These are phyloP conservation scores for Secale cereale DNA, from an alignment of 176 grass and related monocot species.

Conservation along the genomic window DNA sequence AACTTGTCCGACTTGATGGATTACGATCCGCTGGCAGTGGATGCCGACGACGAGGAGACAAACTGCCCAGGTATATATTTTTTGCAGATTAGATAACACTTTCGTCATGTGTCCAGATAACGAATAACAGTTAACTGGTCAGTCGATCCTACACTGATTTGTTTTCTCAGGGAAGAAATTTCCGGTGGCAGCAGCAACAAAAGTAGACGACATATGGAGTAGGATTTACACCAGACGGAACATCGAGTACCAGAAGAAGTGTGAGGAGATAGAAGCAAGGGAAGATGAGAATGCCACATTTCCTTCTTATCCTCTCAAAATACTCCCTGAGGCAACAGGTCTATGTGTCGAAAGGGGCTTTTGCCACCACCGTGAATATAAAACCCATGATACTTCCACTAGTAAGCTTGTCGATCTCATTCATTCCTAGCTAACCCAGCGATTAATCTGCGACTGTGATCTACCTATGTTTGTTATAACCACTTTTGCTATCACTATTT, in stretches of 20 bases:
- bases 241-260: neutral
- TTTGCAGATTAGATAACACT: neutral
- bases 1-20: neutral
- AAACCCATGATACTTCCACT: neutral
- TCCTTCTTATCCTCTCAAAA: neutral
- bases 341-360: neutral
- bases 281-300: neutral
- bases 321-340: neutral
- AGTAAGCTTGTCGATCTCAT: neutral
- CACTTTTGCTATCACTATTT: neutral
- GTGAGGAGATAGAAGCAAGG: neutral
- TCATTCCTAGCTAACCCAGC: neutral
- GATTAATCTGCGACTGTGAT: neutral
- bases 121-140: neutral
- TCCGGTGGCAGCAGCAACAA: neutral
- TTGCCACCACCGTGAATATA: conserved; percentile 10
- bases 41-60: neutral
- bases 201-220: neutral
- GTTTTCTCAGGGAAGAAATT: neutral
- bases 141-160: neutral
- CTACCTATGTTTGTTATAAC: neutral
- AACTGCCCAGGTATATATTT: neutral
- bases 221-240: neutral
- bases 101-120: neutral
- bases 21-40: neutral